Base-by-base conservation (phyloP, 1,139 yeast genomes). In the Spencermartinsiella ligniputridi region DNA sequence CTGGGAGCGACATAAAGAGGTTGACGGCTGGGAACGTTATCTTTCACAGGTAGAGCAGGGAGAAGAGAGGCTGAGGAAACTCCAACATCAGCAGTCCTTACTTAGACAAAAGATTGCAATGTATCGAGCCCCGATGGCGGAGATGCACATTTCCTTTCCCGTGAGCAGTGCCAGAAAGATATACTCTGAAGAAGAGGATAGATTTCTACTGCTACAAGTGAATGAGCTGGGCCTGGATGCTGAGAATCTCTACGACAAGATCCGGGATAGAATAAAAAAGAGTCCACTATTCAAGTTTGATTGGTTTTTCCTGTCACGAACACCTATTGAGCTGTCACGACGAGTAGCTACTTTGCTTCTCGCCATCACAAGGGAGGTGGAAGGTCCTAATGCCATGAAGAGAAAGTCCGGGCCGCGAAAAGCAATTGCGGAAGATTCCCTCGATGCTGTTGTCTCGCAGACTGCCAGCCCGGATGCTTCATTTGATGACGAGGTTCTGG, bases 21-120 rank as follows among this genome's bases (percentile, higher is more conserved):
- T 92, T 40, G 96, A 87, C 19, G 96, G 97, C 0, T 76, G 81
- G 63, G 97, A 89, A 52, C 84, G 88, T 61, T 89, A 90, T 62
- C 62, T 89, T 38, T 64, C 81, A 12, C 95, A 87, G 59, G 89
- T 92, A 46, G 95, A 88, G 56, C 73, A 82, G 35, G 95, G 96
- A 49, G 97, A 90, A 60, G 87, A 83, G 69, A 85, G 89, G 57
- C 67, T 80, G 22, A 82, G 81, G 41, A 83, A 76, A 56, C 66
- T 84, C 34, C 63, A 67, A 36, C 72, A 74, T 41, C 97, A 90
- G 63, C 83, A 83, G 55, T 76, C 74, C 50, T 67, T 87, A 15
- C 69, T 92, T 40, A 72, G 74, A 9, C 70, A 70, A 41, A 90
- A 90, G 61, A 74, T 92, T 57, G 79, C 74, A 46, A 73, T 72